Base-by-base conservation (phyloP, 1,284 basidiomycete species). In the Ceratobasidium sp. region DNA sequence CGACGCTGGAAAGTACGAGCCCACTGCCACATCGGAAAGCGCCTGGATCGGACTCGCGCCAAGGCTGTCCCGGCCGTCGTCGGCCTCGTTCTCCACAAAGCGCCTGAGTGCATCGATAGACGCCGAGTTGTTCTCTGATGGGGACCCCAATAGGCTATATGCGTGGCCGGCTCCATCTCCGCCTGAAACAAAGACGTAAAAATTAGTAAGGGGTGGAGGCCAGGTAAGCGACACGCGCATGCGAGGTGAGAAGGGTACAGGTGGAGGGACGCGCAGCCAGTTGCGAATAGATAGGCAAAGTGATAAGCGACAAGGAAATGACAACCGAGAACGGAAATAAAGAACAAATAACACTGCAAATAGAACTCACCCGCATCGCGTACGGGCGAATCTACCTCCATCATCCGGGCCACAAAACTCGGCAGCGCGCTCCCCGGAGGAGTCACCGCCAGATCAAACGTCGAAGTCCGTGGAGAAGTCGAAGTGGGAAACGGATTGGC, bases 321-420 rank as follows among this genome's bases (percentile, higher is more conserved):
- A n/a, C n/a, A n/a, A n/a, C n/a, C n/a, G n/a, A n/a, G n/a, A n/a
- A n/a, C n/a, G n/a, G n/a, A n/a, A n/a, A n/a, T n/a, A n/a, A n/a
- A n/a, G n/a, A n/a, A n/a, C n/a, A 20, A 22, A 6, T 27, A 10
- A 2, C 4, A 25, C 45, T 45, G 27, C 12, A 45, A 45, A 8
- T 58, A n/a, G n/a, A n/a, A 17, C 27, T 45, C 20, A 58, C 56
- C 56, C 31, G 32, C 56, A 58, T 62, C 58, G 31, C 58, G 58
- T 45, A 65, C 60, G 29, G 60, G 60, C 49, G 60, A 65, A 42
- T 65, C 60, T 13, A 65, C 60, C 25, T 65, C 60, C 60, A 65
- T 65, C 60, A 65, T 65, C 34, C 60, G 47, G 8, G 60, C 60
- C 20, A 65, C 60, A 53, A 65, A 65, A 52, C 60, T 65, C 6